Percentiles rank a stretch among this genome's conserved stretches.
These are phyloP conservation scores for Amauroascus verrucosus DNA, from an alignment of 2,329 filamentous ascomycete species.

Conservation along the genomic window DNA sequence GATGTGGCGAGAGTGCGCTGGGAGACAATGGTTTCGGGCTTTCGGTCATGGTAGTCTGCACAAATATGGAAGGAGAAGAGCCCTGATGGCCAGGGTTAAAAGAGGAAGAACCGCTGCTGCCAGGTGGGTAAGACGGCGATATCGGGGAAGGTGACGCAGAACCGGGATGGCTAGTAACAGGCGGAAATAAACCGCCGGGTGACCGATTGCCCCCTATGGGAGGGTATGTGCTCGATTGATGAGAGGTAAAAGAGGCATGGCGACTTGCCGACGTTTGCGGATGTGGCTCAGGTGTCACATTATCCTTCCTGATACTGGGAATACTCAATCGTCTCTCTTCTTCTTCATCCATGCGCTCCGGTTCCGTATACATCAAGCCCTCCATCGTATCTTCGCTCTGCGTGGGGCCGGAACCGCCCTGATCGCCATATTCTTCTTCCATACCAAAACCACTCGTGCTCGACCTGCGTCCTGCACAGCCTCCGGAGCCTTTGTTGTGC, in stretches of 20 bases:
- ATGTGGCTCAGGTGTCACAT: slow-evolving; percentile 28
- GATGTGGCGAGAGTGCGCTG: slow-evolving; percentile 32
- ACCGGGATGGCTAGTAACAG: slow-evolving; percentile 48
- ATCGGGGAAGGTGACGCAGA: slow-evolving; percentile 48
- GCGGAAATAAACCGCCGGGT: slow-evolving; percentile 52
- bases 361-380: slow-evolving; percentile 49
- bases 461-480: slow-evolving; percentile 80
- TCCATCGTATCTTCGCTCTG: slow-evolving; percentile 49
- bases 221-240: slow-evolving; percentile 65
- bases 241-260: slow-evolving; percentile 47
- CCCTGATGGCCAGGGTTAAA: slow-evolving; percentile 25
- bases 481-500: slow-evolving; percentile 90
- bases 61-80: slow-evolving; percentile 52
- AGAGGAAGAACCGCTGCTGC: slow-evolving; percentile 28
- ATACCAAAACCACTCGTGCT: slow-evolving; percentile 75
- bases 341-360: slow-evolving; percentile 41
- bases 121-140: slow-evolving; percentile 35
- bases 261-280: slow-evolving; percentile 18
- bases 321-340: slow-evolving; percentile 43
- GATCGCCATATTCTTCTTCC: slow-evolving; percentile 56
- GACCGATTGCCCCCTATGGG: slow-evolving; percentile 49
- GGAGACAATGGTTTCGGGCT: slow-evolving; percentile 67
- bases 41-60: slow-evolving; percentile 66
- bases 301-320: slow-evolving; percentile 65
- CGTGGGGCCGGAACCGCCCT: slow-evolving; percentile 34